These are phyloP conservation scores for Boletellus deceptivus DNA, from an alignment of 1,284 basidiomycete genomes.

Conservation along the genomic window DNA sequence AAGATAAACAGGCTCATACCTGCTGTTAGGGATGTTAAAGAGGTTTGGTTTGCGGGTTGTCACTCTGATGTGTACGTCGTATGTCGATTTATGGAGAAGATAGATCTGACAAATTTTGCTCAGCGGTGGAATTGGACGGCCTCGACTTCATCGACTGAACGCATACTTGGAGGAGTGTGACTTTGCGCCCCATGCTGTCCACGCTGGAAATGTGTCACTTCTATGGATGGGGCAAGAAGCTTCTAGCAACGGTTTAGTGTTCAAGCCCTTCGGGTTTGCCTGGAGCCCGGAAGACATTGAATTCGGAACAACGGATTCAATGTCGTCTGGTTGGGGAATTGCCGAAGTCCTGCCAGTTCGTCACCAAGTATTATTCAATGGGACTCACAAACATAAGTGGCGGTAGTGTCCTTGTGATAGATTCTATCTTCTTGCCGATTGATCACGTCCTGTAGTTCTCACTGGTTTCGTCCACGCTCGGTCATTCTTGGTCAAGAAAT, in stretches of 20 bases:
- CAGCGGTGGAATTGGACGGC: no score
- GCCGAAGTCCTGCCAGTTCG: constrained; percentile 16
- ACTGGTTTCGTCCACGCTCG: not conserved
- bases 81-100: not conserved
- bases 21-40: no score
- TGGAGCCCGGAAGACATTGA: constrained; percentile 16
- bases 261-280: constrained; percentile 9
- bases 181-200: not conserved
- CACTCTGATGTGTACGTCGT: not conserved
- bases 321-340: constrained; percentile 10
- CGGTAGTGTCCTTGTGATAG: no score
- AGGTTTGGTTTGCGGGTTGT: no score
- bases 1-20: not conserved
- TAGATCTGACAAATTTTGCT: no score
- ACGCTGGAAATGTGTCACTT: constrained; percentile 14
- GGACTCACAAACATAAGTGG: not conserved
- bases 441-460: not conserved
- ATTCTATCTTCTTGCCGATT: no score
- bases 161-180: constrained; percentile 9
- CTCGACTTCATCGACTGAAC: no score
- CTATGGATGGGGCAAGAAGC: constrained; percentile 22
- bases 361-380: constrained; percentile 11
- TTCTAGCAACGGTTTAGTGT: constrained; percentile 3
- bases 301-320: constrained; percentile 13
- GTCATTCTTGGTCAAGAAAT: not conserved